Base-by-base conservation (phyloP, 2,329 filamentous ascomycete genomes). In the Alternaria triticina region DNA sequence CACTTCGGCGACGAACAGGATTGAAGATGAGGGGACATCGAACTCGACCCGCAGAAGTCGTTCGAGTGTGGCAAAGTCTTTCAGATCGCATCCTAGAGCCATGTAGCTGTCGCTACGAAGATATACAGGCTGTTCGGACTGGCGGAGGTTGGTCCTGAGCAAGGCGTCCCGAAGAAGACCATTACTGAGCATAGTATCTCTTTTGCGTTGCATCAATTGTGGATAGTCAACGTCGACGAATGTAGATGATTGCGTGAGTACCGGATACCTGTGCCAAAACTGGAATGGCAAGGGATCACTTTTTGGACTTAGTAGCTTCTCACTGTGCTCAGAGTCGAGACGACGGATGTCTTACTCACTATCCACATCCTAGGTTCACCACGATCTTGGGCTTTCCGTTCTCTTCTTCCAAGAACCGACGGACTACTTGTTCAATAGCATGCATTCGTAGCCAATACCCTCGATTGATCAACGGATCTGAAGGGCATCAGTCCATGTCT, bases 171-270 rank as follows among this genome's bases (percentile, higher is more conserved):
- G 80, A 23, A 83, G 80, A 12, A 86, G 79, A 9, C 82, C 81
- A 60, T 83, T 83, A 50, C 85, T 83, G 40, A 87, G 80, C 46
- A 97, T 90, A 20, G 91, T 85, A 28, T 86, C 83, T 64, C 88
- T 85, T 80, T 97, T 97, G 77, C 88, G 89, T 49, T 85, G 77
- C 80, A 97, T 93, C 54, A 97, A 83, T 63, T 93, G 89, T 10
- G 90, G 90, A 72, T 96, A 96, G 77, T 97, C 94, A 57, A 97
- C 87, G 76, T 97, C 94, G 55, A 97, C 85, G 72, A 97, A 97
- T 15, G 85, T 86, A 27, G 86, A 86, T 61, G 87, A 80, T 27
- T 83, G 75, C 70, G 88, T 91, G 17, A 85, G 78, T 27, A 85
- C 80, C 1, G 86, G 81, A 75, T 94, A 90, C 68, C 89, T 87